Evolutionary conservation across 2,329 filamentous ascomycete species (phyloP).

Genomic region (Diaporthe eres): DNA sequence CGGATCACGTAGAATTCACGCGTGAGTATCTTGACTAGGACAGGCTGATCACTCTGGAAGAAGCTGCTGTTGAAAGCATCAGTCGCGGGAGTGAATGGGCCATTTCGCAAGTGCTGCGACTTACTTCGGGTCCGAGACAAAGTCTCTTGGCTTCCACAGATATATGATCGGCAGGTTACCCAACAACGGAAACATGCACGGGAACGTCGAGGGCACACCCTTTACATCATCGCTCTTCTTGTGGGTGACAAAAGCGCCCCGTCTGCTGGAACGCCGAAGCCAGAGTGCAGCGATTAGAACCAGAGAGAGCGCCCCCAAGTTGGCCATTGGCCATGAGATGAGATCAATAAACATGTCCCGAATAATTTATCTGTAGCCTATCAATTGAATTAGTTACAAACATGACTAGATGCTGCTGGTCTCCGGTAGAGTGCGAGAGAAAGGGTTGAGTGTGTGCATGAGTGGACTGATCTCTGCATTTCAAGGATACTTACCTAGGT

Average conservation of each 20-base stretch:
- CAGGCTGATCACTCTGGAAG: neutral
- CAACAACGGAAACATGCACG: neutral
- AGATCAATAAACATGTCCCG: neutral
- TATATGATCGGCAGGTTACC: neutral
- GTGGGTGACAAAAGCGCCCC: neutral
- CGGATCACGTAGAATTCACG: neutral
- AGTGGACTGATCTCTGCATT: neutral
- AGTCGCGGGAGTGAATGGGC: neutral
- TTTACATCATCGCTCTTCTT: too few species aligned
- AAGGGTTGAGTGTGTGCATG: neutral
- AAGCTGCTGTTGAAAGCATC: neutral
- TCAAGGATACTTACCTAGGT: neutral
- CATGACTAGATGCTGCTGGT: neutral
- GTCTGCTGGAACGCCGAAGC: neutral
- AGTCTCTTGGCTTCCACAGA: slow-evolving; percentile 4
- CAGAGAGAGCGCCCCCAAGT: neutral
- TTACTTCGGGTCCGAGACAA: neutral
- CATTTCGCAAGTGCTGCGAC: neutral
- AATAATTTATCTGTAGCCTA: neutral
- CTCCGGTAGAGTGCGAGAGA: neutral
- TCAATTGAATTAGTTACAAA: neutral
- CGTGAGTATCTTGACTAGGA: neutral
- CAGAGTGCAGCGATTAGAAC: neutral
- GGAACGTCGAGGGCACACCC: neutral
- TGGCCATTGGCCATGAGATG: neutral